Conservation (phyloP, 352 stramenopile species). For the Globisporangium perplexum region DNA sequence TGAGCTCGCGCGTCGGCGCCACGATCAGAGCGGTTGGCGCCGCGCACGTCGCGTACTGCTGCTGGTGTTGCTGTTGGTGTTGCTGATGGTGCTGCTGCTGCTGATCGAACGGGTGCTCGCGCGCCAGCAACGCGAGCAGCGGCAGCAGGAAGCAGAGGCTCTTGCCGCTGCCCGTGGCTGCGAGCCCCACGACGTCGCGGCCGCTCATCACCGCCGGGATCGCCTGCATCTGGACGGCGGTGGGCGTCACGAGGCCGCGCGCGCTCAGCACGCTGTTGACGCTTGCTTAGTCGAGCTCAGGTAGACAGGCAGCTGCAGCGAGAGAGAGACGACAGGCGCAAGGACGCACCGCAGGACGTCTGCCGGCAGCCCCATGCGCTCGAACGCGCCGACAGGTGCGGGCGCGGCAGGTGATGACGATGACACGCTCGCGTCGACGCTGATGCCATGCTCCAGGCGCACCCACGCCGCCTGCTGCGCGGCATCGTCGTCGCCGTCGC, state of each 20-base stretch:
- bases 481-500: neutral
- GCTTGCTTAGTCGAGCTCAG: neutral
- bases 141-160: constrained; percentile 96
- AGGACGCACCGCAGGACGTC: constrained; percentile 14
- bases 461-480: constrained; percentile 39
- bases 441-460: constrained; percentile 49
- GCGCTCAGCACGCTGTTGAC: constrained; percentile 18
- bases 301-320: neutral
- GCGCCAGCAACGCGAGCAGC: constrained; percentile 46
- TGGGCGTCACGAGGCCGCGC: constrained; percentile 82
- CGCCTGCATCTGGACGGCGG: constrained; percentile 95
- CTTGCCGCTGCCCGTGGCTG: constrained; percentile 95
- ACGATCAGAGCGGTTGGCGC: constrained; percentile 81
- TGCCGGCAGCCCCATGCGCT: constrained; percentile 23
- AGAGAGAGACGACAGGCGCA: neutral
- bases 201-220: constrained; percentile 75
- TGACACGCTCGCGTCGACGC: neutral
- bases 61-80: neutral
- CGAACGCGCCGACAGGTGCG: constrained; percentile 33
- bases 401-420: constrained; percentile 15
- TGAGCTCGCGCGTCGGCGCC: constrained; percentile 95
- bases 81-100: neutral
- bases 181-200: constrained; percentile 91
- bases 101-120: constrained; percentile 1
- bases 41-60: neutral